Evolutionary conservation across 495 filamentous ascomycete genomes (phyloP).

Genomic region (Oleoguttula mirabilis): DNA sequence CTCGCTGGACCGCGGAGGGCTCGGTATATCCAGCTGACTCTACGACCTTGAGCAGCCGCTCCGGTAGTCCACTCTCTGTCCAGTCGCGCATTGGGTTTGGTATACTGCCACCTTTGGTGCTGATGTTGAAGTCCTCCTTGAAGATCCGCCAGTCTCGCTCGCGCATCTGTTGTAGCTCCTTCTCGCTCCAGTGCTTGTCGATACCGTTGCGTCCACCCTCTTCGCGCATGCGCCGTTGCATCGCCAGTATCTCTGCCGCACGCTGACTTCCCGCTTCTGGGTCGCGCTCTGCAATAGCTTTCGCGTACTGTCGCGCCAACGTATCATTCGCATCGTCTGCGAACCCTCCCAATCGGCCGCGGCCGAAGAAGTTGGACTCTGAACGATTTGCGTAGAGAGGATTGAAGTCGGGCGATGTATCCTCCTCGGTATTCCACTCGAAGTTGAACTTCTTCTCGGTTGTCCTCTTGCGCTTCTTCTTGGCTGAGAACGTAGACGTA

Average conservation of each 20-base stretch:
- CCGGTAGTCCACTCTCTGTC: slow-evolving; percentile 73
- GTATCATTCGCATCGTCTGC: slow-evolving; percentile 63
- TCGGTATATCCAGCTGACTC: slow-evolving; percentile 83
- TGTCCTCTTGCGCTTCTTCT: slow-evolving; percentile 89
- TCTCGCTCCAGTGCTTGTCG: slow-evolving; percentile 96
- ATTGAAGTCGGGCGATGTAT: slow-evolving; percentile 83
- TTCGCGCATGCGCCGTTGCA: slow-evolving; percentile 69
- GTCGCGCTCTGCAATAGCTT: slow-evolving; percentile 67
- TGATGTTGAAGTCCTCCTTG: slow-evolving; percentile 98
- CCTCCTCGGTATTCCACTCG: slow-evolving; percentile 94
- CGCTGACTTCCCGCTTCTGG: slow-evolving; percentile 63
- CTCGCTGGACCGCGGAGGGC: slow-evolving; percentile 83
- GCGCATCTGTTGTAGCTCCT: slow-evolving; percentile 88
- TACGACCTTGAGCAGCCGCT: slow-evolving; percentile 70
- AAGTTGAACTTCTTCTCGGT: slow-evolving; percentile 98
- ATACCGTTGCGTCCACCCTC: slow-evolving; percentile 57
- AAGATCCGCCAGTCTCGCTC: slow-evolving; percentile 99
- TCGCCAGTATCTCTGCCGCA: slow-evolving; percentile 72
- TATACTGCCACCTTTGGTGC: slow-evolving; percentile 78
- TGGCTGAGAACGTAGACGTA: slow-evolving; percentile 80
- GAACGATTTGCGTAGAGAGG: slow-evolving; percentile 69
- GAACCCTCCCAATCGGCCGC: slow-evolving; percentile 73
- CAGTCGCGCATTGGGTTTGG: slow-evolving; percentile 96
- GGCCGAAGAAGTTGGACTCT: slow-evolving; percentile 66
- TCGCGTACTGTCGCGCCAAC: slow-evolving; percentile 60